Base-by-base conservation (phyloP, 2,329 filamentous ascomycete species). In the Colletotrichum truncatum region DNA sequence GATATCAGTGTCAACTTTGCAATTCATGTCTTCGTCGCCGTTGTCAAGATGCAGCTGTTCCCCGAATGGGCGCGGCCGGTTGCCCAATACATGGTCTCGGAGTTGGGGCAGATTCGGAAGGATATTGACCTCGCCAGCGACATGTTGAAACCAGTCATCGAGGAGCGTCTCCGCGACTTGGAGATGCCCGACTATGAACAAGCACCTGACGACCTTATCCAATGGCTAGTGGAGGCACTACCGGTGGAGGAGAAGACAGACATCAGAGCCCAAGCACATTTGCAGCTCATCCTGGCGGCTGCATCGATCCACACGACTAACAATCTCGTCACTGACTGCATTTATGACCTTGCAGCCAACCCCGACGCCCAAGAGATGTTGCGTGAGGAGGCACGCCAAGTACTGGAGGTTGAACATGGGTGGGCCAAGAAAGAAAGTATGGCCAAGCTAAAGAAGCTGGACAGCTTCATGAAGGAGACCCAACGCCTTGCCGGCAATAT, bases 41-140 rank as follows among this genome's bases (percentile, higher is more conserved):
- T 83, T 49, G 71, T 84, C 59, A 79, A 84, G 69, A 77, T 89
- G 38, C 83, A 85, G 66, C 79, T 85, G 69, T 84, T 85, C 61
- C 83, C 83, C 2, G 77, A 77, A 10, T 85, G 83, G 82, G 75
- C 82, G 66, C 81, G 83, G 2, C 83, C 83, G 1, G 46, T 80
- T 2, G 82, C 77, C 1, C 81, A 84, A 66, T 79, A 81, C 67
- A 68, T 84, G 25, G 81, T 85, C 4, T 77, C 80, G 6, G 83
- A 85, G 63, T 70, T 85, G 21, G 72, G 76, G 51, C 80, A 81
- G 67, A 83, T 85, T 63, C 74, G 74, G 8, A 75, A 74, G 43
- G 81, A 85, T 65, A 75, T 85, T 32, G 73, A 74, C 9, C 75
- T 72, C 26, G 83, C 81, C 10, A 76, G 79, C 68, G 72, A 73